phyloP scores from a whole-genome alignment of 768 basidiomycete species.

The Lentinula detonsa region DNA sequence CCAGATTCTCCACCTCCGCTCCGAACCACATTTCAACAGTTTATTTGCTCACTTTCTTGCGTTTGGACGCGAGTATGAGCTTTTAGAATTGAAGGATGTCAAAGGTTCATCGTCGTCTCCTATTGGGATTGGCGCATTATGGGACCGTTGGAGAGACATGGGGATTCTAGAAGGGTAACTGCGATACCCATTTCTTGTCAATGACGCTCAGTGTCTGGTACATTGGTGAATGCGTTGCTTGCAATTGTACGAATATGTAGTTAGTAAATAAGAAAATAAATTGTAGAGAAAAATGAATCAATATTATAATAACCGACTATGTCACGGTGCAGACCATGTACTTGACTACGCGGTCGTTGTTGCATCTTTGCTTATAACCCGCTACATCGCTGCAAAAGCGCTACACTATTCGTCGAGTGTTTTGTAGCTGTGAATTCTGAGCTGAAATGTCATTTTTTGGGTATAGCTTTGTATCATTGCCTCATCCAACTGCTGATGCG shows the following conservation, averaged over 20 bases:
- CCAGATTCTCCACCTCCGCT: conserved; percentile 87
- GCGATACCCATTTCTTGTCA: neutral
- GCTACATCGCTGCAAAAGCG: neutral
- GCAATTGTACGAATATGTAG: neutral
- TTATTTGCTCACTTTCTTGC: conserved; percentile 98
- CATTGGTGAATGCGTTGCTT: neutral
- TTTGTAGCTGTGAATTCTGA: neutral
- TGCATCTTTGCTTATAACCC: neutral
- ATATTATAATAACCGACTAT: neutral
- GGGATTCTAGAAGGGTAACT: conserved; percentile 57
- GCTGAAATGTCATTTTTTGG: conserved; percentile 29
- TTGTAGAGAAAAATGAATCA: neutral
- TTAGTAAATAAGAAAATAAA: neutral
- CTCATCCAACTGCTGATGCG: neutral
- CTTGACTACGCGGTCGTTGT: neutral
- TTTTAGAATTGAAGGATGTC: conserved; percentile 87
- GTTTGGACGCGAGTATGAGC: conserved; percentile 92
- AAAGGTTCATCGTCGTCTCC: conserved; percentile 56
- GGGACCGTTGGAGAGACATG: conserved; percentile 91
- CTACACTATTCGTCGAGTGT: neutral
- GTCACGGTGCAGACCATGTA: neutral
- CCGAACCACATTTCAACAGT: conserved; percentile 94
- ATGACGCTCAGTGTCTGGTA: neutral
- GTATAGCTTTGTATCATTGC: conserved; percentile 11
- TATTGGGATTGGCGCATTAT: conserved; percentile 74